Percentiles rank a stretch among this genome's conserved stretches.
These are phyloP conservation scores for Penicillium fuscoglaucum DNA, from an alignment of 2,329 filamentous ascomycete species.

Conservation along the genomic window DNA sequence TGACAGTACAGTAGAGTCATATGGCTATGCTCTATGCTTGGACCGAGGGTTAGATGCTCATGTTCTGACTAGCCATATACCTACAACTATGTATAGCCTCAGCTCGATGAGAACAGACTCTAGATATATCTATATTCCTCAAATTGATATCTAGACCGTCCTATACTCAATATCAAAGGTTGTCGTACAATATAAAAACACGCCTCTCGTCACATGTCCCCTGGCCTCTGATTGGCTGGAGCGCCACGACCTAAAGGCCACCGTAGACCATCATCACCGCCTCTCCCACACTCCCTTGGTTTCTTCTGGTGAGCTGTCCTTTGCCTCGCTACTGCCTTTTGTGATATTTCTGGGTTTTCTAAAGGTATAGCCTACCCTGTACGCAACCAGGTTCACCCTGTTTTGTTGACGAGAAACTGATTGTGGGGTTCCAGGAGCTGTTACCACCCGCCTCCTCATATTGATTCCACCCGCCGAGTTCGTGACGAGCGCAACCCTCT, in stretches of 20 bases:
- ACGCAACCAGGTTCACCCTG: not conserved
- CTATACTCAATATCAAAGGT: not conserved
- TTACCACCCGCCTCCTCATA: constrained; percentile 21
- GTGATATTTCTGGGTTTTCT: constrained; percentile 1
- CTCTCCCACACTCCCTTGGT: constrained; percentile 20
- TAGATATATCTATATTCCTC: not conserved
- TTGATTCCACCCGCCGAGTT: constrained; percentile 16
- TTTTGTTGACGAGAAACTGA: constrained; percentile 18
- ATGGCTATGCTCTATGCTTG: not conserved
- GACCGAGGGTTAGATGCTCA: not conserved
- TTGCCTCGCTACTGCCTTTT: constrained; percentile 3
- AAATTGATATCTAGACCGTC: not conserved
- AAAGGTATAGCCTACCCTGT: not conserved
- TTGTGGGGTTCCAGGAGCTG: constrained; percentile 31
- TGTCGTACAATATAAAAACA: not conserved
- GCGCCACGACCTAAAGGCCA: constrained; percentile 39
- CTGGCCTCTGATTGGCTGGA: constrained; percentile 36
- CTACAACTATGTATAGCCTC: not conserved
- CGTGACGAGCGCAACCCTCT: constrained; percentile 10
- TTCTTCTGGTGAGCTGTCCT: constrained; percentile 9
- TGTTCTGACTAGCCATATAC: not conserved
- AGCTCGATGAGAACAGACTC: not conserved
- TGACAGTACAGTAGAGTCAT: not conserved
- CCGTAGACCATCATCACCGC: constrained; percentile 39
- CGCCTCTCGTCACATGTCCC: constrained; percentile 17